Base-by-base conservation (phyloP, 345 rosid genomes). In the Brassica carinata region DNA sequence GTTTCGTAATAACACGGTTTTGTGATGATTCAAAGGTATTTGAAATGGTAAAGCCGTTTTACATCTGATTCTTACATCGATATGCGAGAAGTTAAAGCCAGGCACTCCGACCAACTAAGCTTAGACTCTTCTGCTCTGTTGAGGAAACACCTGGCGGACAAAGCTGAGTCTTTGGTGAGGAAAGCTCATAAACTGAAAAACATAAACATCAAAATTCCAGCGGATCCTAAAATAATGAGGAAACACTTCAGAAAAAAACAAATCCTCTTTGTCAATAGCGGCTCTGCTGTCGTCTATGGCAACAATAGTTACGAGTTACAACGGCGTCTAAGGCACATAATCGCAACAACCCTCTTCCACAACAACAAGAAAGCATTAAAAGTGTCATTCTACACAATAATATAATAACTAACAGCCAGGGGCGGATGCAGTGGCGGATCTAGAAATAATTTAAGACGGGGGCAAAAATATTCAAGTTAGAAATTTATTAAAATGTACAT, bases 21-120 rank as follows among this genome's bases (percentile, higher is more conserved):
- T 77, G 87, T 88, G 19, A 90, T 84, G 79, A 84, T 96, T 91
- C 94, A 92, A 26, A 91, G 89, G 61, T 96, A 96, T 57, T 64
- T 96, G 64, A 92, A 82, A 96, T 93, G 76, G 98, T 96, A 15
- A 96, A 88, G 72, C 99, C 98, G 5, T 88, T 96, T 26, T 96
- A 96, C 80, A 73, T 96, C 33, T 83, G 91, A 45, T 95, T 92
- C 64, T 96, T 98, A 0, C 89, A 87, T 75, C 87, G 91, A 23
- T 23, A 23, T 23, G 79, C 3, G 81, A 90, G 45, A 94, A 91
- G 74, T 51, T 91, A 81, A 77, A 83, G 8, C 26, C 26, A 23
- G 26, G 26, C 86, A 89, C 48, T 83, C 96, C 6, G 90, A 91
- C 15, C 93, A 86, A 51, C 51, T 90, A 57, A 84, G 75, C 19